Conservation (phyloP, 306 rosid species). For the Cajanus cajan region DNA sequence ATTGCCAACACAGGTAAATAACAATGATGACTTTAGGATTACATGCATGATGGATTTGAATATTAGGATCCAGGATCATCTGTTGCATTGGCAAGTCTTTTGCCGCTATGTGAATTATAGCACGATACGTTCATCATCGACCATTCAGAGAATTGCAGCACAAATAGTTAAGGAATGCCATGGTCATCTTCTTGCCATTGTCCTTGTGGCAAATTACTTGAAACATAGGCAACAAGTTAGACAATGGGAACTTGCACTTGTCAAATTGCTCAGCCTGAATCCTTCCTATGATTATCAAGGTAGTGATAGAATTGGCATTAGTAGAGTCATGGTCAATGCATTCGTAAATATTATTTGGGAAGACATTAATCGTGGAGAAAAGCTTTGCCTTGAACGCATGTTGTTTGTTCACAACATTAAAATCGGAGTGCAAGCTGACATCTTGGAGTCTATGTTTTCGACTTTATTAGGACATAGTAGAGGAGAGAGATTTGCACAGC, state of each 20-base stretch:
- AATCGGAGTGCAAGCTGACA: background rate
- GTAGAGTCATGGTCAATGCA: background rate
- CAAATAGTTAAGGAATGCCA: background rate
- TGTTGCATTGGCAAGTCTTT: background rate
- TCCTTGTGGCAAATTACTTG: background rate
- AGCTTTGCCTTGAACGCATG: background rate
- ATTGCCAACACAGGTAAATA: background rate
- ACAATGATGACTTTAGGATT: background rate
- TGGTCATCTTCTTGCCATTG: background rate
- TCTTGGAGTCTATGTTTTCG: background rate
- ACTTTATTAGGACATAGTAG: background rate
- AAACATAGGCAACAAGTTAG: background rate
- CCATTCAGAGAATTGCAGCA: background rate
- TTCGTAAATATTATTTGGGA: background rate
- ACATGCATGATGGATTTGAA: background rate
- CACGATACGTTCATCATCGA: background rate
- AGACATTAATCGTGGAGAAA: background rate
- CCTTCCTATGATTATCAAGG: background rate
- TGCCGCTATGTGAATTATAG: too few relatives aligned
- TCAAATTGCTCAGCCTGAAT: background rate
- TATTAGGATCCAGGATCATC: conserved; percentile 1
- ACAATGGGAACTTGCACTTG: background rate
- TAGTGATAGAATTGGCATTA: background rate
- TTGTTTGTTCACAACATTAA: background rate
- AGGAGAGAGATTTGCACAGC: background rate